A percentile compares a stretch with the other conserved stretches of the same genome.
phyloP scores from a whole-genome alignment of 768 basidiomycete species.

The Candolleomyces eurysporus region DNA sequence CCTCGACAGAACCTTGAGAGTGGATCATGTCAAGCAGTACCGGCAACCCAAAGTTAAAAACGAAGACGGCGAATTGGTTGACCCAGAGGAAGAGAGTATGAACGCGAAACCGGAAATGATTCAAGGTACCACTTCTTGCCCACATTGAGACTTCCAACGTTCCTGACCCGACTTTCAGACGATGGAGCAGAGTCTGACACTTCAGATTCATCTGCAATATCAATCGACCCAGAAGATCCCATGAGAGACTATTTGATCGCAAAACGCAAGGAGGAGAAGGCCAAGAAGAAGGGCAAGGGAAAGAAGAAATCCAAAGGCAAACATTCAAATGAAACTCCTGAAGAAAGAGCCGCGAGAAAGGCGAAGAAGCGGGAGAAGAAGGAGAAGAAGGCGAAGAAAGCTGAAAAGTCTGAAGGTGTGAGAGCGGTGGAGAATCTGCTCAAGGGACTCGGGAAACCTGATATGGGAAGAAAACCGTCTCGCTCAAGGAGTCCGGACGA shows the following conservation, averaged over 20 bases:
- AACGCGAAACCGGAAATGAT: conserved; percentile 82
- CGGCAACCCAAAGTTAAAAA: conserved; percentile 79
- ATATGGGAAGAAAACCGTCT: conserved; percentile 7
- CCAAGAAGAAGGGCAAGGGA: conserved; percentile 61
- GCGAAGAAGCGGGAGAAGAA: conserved; percentile 73
- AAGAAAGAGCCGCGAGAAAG: conserved; percentile 74
- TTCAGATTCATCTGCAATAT: conserved; percentile 58
- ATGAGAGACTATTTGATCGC: conserved; percentile 92
- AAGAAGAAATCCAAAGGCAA: conserved; percentile 59
- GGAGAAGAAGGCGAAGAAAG: conserved; percentile 26
- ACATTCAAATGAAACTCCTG: conserved; percentile 74
- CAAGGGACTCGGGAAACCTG: conserved; percentile 34
- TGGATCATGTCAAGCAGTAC: conserved; percentile 91
- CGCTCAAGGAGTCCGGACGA: conserved; percentile 18
- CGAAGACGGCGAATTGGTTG: conserved; percentile 83
- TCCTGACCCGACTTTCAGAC: conserved; percentile 29
- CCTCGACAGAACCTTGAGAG: conserved; percentile 81
- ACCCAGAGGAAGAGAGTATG: conserved; percentile 80
- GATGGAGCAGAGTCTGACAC: conserved; percentile 60
- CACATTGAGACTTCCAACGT: background rate
- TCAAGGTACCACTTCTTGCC: conserved; percentile 39
- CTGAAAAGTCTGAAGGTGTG: conserved; percentile 55
- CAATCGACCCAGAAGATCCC: conserved; percentile 94
- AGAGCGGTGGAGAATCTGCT: conserved; percentile 69
- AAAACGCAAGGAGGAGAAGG: conserved; percentile 71